Base-by-base conservation (phyloP, 1,284 basidiomycete genomes). In the Termitomyces sp. region DNA sequence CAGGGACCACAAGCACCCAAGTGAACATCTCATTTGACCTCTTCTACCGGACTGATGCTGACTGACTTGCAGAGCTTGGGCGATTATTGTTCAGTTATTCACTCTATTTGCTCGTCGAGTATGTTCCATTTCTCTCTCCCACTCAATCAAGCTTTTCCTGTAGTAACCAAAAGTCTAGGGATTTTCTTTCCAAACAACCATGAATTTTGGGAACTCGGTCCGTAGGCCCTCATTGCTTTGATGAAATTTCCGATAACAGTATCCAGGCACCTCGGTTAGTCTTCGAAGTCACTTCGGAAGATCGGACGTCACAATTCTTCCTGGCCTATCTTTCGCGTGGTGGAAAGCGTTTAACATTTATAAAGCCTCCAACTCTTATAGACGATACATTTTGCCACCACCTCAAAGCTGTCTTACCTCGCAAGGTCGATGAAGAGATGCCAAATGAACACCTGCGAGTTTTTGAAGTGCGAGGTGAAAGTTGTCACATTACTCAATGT, bases 241-340 rank as follows among this genome's bases (percentile, higher is more conserved):
- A 42, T 36, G 19, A 43, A 36, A 53, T 54, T 45, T 6, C 10
- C 10, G 26, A 40, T 24, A 15, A 26, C 47, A 4, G 46, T 44
- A 45, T 56, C 40, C 52, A 85, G 77, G 70, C 77, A 33, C 82
- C 84, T 38, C 81, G 82, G 17, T 74, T 88, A 24, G 71, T 90
- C 48, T 90, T 82, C 59, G 74, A 76, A 59, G 74, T 78, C 33
- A 71, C 71, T 10, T 64, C 68, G 24, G 70, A 75, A 8, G 83
- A 85, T 58, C 55, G 57, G n/a, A 64, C 70, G 8, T 72, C 79
- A 0, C 70, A 76, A 46, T 84, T 88, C 66, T 87, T 89, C 63
- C 66, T 84, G 15, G 80, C 81, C 24, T 79, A 77, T 63, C 76
- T 88, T 62, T 82, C 82, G 28, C 73, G 75, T 44, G 73, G 77